These are phyloP conservation scores for Albophoma yamanashiensis DNA, from an alignment of 2,329 filamentous ascomycete genomes.

Conservation along the genomic window DNA sequence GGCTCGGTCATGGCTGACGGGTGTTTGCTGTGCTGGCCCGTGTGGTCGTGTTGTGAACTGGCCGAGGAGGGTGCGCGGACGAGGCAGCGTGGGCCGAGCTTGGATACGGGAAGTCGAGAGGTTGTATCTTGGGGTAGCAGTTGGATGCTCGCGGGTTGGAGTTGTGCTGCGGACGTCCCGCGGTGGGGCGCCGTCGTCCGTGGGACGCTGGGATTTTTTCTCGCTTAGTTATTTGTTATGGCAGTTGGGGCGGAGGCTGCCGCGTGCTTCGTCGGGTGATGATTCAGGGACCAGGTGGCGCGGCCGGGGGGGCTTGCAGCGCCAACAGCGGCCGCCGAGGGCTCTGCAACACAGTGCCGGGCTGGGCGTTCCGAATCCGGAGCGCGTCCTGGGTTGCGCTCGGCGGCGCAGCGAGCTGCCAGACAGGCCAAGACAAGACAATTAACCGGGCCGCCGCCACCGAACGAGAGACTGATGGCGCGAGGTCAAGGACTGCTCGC, in stretches of 20 bases:
- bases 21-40: not conserved
- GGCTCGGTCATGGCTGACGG: conserved; percentile 35
- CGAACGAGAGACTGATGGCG: not conserved
- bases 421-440: not conserved
- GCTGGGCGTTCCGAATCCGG: not conserved
- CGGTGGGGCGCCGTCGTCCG: not conserved
- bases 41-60: not conserved
- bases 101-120: not conserved
- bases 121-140: not conserved
- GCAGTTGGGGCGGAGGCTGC: not conserved
- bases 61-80: not conserved
- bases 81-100: not conserved
- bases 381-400: not conserved
- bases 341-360: not conserved
- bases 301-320: not conserved
- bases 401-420: too few species aligned
- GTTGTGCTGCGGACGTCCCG: not conserved
- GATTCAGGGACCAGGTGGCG: not conserved
- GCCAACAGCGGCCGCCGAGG: not conserved
- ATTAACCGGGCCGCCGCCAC: not conserved
- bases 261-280: not conserved
- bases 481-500: not conserved
- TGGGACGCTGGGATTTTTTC: not conserved
- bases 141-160: not conserved
- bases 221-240: not conserved